phyloP scores from a whole-genome alignment of 2,329 filamentous ascomycete genomes.

The Aureobasidium leucospermi region DNA sequence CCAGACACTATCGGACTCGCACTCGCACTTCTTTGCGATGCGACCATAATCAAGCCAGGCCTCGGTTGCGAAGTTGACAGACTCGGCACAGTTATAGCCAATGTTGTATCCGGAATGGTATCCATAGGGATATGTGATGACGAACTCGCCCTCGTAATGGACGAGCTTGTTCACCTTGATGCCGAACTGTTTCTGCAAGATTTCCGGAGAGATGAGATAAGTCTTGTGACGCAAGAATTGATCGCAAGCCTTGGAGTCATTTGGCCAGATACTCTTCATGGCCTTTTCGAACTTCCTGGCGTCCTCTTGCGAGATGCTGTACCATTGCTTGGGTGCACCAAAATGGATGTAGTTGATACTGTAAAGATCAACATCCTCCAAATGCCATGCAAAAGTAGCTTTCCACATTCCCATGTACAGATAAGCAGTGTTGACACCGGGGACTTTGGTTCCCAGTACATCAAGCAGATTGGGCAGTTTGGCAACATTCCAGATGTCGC shows the following conservation, averaged over 20 bases:
- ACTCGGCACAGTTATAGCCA: conserved; percentile 97
- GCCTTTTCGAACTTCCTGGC: conserved; percentile 85
- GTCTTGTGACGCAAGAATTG: conserved; percentile 97
- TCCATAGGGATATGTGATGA: conserved; percentile 96
- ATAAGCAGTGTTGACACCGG: conserved; percentile 96
- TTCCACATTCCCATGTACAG: conserved; percentile 99
- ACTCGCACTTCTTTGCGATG: conserved; percentile 94
- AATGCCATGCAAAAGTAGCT: conserved; percentile 96
- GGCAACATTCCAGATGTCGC: conserved; percentile 85
- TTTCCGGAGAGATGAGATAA: conserved; percentile 87
- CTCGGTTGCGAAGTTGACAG: conserved; percentile 95
- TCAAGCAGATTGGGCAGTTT: conserved; percentile 90
- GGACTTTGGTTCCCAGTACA: conserved; percentile 88
- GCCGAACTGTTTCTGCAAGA: conserved; percentile 78
- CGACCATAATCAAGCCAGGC: conserved; percentile 92
- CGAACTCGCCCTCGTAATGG: conserved; percentile 93
- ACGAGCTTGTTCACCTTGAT: conserved; percentile 96
- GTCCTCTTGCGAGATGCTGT: conserved; percentile 95
- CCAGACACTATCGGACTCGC: conserved; percentile 96
- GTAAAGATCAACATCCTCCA: conserved; percentile 97
- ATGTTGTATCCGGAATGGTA: conserved; percentile 98
- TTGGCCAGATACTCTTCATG: conserved; percentile 92
- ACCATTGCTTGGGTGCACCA: conserved; percentile 98
- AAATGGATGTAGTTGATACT: conserved; percentile 99
- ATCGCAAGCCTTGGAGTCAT: conserved; percentile 88